phyloP scores from a whole-genome alignment of 139 green algal species.

The Raphidocelis subcapitata region DNA sequence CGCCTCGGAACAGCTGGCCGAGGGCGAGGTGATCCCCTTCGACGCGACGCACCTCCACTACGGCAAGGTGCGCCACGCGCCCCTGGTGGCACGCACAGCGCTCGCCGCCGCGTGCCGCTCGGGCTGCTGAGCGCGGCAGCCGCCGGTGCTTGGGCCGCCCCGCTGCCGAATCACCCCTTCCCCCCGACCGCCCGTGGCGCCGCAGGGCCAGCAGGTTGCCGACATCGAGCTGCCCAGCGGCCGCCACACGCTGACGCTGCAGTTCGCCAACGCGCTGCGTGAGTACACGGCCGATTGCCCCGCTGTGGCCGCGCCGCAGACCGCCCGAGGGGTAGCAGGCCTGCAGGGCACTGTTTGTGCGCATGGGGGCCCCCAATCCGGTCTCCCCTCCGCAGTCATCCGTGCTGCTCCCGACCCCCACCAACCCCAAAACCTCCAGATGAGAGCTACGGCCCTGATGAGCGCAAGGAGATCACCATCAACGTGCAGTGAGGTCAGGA shows the following conservation, averaged over 20 bases:
- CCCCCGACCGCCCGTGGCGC: no score
- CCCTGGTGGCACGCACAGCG: no score
- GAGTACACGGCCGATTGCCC: conserved; percentile 28
- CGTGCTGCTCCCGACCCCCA: neutral
- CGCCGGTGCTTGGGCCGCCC: no score
- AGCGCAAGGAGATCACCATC: conserved; percentile 44
- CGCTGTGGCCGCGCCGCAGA: no score
- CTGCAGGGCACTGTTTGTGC: neutral
- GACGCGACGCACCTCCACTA: conserved; percentile 63
- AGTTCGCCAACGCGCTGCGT: conserved; percentile 68
- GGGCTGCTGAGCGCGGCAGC: no score
- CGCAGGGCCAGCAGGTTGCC: no score
- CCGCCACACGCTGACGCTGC: conserved; percentile 65
- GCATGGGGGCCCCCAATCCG: neutral
- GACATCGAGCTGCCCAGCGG: conserved; percentile 19
- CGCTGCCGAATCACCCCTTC: no score
- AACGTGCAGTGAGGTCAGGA: conserved; percentile 44
- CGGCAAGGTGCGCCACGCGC: conserved; percentile 66
- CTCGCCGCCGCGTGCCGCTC: no score
- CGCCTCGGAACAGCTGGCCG: conserved; percentile 3
- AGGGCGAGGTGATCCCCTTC: conserved; percentile 56
- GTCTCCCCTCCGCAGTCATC: neutral
- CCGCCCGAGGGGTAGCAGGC: neutral
- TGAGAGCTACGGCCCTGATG: conserved; percentile 9
- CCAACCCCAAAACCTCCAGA: neutral